These are phyloP conservation scores for Strombidium stylifer DNA, from an alignment of 73 alveolate genomes.

Conservation along the genomic window DNA sequence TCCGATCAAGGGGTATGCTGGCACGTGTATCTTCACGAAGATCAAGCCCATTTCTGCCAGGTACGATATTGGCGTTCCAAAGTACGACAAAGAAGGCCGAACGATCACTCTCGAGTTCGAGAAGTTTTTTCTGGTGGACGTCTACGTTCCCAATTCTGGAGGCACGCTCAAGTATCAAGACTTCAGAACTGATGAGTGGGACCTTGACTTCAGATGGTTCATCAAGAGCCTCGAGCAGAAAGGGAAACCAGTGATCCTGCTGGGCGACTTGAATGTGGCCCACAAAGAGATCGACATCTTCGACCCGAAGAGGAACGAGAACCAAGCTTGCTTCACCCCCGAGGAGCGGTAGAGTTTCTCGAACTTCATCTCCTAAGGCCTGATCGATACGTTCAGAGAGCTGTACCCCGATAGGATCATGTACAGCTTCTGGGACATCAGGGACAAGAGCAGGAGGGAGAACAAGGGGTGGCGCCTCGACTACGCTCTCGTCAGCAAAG, in stretches of 20 bases:
- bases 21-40: conserved; percentile 90
- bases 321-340: conserved; percentile 80
- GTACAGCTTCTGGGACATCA: conserved; percentile 79
- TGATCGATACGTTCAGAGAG: conserved; percentile 86
- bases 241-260: conserved; percentile 69
- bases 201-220: conserved; percentile 80
- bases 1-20: conserved; percentile 88
- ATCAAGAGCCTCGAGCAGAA: conserved; percentile 61
- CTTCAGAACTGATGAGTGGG: conserved; percentile 92
- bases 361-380: conserved; percentile 60
- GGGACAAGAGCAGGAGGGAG: conserved; percentile 68
- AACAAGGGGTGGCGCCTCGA: conserved; percentile 97
- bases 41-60: conserved; percentile 74
- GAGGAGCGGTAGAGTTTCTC: conserved; percentile 82
- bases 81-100: conserved; percentile 94
- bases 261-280: conserved; percentile 95
- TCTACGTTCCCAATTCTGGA: conserved; percentile 95
- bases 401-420: conserved; percentile 73
- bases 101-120: conserved; percentile 91
- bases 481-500: conserved; percentile 74
- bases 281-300: conserved; percentile 85
- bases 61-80: conserved; percentile 71
- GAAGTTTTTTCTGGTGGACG: conserved; percentile 82
- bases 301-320: conserved; percentile 79
- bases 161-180: conserved; percentile 78